These are phyloP conservation scores for Tolypocladium inflatum DNA, from an alignment of 2,329 filamentous ascomycete genomes.

Conservation along the genomic window DNA sequence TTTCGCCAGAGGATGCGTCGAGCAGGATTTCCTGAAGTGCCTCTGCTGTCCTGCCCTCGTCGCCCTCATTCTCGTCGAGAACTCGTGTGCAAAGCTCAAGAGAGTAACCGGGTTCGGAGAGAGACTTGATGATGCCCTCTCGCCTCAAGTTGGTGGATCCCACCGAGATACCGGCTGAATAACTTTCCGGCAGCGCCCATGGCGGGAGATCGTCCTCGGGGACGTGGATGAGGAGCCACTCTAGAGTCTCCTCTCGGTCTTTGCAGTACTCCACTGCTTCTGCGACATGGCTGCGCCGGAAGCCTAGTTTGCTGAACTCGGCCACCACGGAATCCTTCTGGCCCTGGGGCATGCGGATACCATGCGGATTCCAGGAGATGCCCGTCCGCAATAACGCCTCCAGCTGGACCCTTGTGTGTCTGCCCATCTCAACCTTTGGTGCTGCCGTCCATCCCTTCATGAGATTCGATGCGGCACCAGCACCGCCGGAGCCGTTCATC, in stretches of 20 bases:
- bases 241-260: conserved; percentile 82
- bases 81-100: conserved; percentile 72
- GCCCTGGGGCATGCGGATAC: conserved; percentile 49
- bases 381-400: conserved; percentile 71
- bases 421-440: conserved; percentile 89
- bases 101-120: conserved; percentile 78
- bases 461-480: conserved; percentile 21
- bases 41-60: conserved; percentile 72
- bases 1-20: conserved; percentile 6
- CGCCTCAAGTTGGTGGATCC: conserved; percentile 71
- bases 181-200: conserved; percentile 87
- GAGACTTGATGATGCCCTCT: conserved; percentile 73
- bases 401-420: conserved; percentile 65
- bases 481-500: conserved; percentile 33
- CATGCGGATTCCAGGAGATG: conserved; percentile 80
- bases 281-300: conserved; percentile 79
- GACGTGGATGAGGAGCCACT: conserved; percentile 94
- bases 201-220: conserved; percentile 92
- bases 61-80: conserved; percentile 57
- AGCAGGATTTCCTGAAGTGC: conserved; percentile 54
- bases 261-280: conserved; percentile 84
- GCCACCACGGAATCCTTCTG: conserved; percentile 54
- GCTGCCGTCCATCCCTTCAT: conserved; percentile 75
- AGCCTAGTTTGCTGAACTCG: conserved; percentile 70
- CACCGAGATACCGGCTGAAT: conserved; percentile 81